These are phyloP conservation scores for Calocera viscosa DNA, from an alignment of 768 basidiomycete genomes.

Conservation along the genomic window DNA sequence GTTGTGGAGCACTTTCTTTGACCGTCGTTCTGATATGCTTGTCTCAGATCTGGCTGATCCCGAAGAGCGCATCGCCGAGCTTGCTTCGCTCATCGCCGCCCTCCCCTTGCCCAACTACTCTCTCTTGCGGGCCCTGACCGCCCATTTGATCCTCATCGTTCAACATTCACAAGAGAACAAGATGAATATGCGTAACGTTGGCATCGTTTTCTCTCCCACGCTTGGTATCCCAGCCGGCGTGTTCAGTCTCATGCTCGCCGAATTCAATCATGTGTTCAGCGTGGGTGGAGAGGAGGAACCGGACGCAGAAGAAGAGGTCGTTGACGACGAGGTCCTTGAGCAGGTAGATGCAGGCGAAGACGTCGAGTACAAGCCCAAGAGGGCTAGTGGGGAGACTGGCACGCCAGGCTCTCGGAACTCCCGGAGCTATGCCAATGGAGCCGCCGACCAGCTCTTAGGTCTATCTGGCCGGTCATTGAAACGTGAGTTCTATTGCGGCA, in stretches of 20 bases:
- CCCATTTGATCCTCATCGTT: conserved; percentile 89
- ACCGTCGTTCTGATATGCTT: conserved; percentile 7
- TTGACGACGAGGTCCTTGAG: conserved; percentile 11
- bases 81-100: conserved; percentile 71
- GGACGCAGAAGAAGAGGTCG: conserved; percentile 27
- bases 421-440: conserved; percentile 67
- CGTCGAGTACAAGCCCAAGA: conserved; percentile 15
- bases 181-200: conserved; percentile 98
- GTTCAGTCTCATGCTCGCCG: conserved; percentile 85
- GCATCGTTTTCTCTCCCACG: conserved; percentile 96
- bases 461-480: conserved; percentile 54
- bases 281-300: conserved; percentile 36
- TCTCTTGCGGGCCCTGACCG: conserved; percentile 81
- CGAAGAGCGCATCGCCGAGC: conserved; percentile 75
- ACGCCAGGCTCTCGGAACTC: conserved; percentile 54
- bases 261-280: conserved; percentile 89
- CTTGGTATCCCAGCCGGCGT: conserved; percentile 96
- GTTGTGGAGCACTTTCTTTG: conserved; percentile 25
- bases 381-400: conserved; percentile 13
- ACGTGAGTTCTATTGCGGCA: conserved; percentile 35
- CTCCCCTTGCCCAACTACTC: conserved; percentile 90
- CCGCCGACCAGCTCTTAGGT: conserved; percentile 72
- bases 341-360: conserved; percentile 13
- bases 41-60: conserved; percentile 71
- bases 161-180: conserved; percentile 84